Percentiles rank a stretch among this genome's conserved stretches.
Evolutionary conservation across 108 stramenopile genomes (phyloP).

Genomic region (Cyclotella choctawhatcheeana): DNA sequence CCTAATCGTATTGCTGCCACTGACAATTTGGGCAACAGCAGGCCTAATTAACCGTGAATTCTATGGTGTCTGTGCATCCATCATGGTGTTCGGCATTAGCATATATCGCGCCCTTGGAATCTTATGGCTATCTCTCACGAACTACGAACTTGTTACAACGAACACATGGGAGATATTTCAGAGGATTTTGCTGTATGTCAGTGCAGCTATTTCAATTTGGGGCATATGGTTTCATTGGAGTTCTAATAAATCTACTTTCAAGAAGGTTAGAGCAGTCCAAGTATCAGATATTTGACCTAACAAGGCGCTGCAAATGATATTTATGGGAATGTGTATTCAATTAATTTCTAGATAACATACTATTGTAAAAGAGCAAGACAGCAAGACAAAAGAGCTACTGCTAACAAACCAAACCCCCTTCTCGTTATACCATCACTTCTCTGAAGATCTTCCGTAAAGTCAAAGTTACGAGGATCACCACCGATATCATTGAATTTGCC

Average conservation of each 20-base stretch:
- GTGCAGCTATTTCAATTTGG: background rate
- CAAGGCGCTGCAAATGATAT: no score
- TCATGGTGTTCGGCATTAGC: constrained; percentile 22
- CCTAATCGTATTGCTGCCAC: constrained; percentile 1
- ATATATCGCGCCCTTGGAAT: constrained; percentile 11
- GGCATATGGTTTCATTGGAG: background rate
- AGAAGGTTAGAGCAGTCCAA: constrained; percentile 4
- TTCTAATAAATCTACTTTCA: background rate
- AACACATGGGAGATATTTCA: background rate
- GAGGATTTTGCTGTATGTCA: constrained; percentile 3
- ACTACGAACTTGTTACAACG: background rate
- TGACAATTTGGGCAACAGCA: background rate
- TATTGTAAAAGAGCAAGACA: constrained; percentile 3
- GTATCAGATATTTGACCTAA: no score
- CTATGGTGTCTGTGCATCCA: background rate
- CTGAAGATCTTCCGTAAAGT: constrained; percentile 13
- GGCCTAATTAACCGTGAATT: background rate
- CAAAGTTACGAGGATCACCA: constrained; percentile 32
- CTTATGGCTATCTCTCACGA: constrained; percentile 2
- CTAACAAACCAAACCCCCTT: background rate
- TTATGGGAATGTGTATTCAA: no score
- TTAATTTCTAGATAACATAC: constrained; percentile 6
- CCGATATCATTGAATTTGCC: constrained; percentile 53
- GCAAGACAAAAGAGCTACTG: background rate
- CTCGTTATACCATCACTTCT: background rate